These are phyloP conservation scores for Podila epicladia DNA, from an alignment of 192 early-diverging fungal species.

Conservation along the genomic window DNA sequence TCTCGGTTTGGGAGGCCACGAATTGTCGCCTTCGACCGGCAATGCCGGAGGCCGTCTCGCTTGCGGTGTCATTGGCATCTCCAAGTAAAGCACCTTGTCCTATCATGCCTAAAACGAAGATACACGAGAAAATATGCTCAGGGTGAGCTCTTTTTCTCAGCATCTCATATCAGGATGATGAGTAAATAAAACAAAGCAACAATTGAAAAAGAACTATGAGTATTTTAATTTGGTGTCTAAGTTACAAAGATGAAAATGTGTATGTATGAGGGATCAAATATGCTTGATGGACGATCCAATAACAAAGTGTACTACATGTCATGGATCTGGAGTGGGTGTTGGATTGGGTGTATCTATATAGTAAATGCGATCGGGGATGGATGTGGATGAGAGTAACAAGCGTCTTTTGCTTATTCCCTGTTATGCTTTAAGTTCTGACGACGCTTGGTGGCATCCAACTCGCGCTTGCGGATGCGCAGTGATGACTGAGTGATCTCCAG, in stretches of 20 bases:
- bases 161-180: neutral
- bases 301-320: neutral
- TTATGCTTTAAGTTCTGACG: constrained; percentile 25
- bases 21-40: constrained; percentile 80
- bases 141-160: constrained; percentile 21
- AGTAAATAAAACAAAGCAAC: too few relatives aligned
- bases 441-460: constrained; percentile 74
- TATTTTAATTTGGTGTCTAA: constrained; percentile 1
- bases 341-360: neutral
- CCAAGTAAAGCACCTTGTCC: constrained; percentile 51
- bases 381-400: neutral
- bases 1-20: constrained; percentile 78
- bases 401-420: constrained; percentile 13
- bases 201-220: neutral
- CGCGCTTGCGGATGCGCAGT: constrained; percentile 80
- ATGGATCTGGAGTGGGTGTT: neutral
- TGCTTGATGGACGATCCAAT: neutral
- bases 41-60: constrained; percentile 88
- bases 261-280: constrained; percentile 6
- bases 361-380: neutral
- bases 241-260: neutral
- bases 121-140: constrained; percentile 14
- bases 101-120: too few relatives aligned
- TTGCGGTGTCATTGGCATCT: constrained; percentile 91
- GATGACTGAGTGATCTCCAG: constrained; percentile 83